Base-by-base conservation (phyloP, 2,329 filamentous ascomycete species). In the Teratosphaeria nubilosa region DNA sequence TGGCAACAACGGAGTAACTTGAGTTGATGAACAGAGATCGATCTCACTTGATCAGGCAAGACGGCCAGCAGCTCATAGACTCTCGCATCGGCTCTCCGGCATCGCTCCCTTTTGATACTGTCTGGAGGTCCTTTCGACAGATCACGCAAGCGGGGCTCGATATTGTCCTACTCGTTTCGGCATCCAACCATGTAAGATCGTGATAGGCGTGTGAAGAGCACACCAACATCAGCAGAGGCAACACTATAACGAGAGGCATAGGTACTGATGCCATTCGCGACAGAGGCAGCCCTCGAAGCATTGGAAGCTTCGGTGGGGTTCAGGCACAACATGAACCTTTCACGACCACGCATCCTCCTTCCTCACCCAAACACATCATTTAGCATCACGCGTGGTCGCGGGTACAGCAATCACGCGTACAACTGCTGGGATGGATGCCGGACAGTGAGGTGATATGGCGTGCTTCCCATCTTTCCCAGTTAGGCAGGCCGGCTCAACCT, bases 391-490 rank as follows among this genome's bases (percentile, higher is more conserved):
- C 34, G 34, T 48, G 3, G 41, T 48, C 41, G 41, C n/a, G n/a
- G 5, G 7, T 20, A 24, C 41, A 20, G n/a, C 22, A 5, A 20
- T 22, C 2, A 10, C n/a, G 16, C 34, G 11, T 14, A 22, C 16
- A 48, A 20, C 5, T 48, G 41, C n/a, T 48, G 20, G 22, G 41
- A 22, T n/a, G 41, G 41, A 14, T 22, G 45, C 16, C 31, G 48
- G 22, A 32, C 25, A 11, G 41, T 56, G 27, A 52, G 48, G 41
- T 48, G 41, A 20, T 22, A 56, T 56, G 51, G 56, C 56, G 56
- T 58, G 56, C 56, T 54, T 14, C 32, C 14, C 45, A 55, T 54
- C 52, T 34, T 58, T 16, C 27, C 56, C 41, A 14, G 22, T 58
- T 58, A n/a, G 45, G 41, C 22, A 20, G 32, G 30, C 41, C 22